phyloP scores from a whole-genome alignment of 768 basidiomycete genomes.

The Suillus spraguei region DNA sequence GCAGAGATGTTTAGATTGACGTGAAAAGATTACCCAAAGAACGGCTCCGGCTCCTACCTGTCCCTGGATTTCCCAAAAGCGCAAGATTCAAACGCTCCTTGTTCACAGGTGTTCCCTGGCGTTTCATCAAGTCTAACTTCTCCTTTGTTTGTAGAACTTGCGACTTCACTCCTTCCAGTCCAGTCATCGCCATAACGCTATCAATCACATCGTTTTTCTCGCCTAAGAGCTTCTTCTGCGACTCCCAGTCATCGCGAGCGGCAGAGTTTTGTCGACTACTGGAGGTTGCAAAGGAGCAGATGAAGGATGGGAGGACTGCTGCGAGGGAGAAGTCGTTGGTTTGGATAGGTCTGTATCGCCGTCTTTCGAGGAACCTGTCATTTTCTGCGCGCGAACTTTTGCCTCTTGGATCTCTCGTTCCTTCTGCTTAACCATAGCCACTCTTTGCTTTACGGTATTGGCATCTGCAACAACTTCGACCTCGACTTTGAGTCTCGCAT shows the following conservation, averaged over 20 bases:
- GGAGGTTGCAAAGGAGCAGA: neutral
- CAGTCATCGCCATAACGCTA: slow-evolving; percentile 60
- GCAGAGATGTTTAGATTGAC: neutral
- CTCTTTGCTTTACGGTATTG: slow-evolving; percentile 36
- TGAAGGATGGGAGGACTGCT: neutral
- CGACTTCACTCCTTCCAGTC: slow-evolving; percentile 58
- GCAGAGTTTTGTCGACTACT: neutral
- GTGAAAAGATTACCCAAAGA: neutral
- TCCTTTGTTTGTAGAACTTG: slow-evolving; percentile 53
- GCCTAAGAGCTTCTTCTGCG: slow-evolving; percentile 55
- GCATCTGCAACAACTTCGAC: slow-evolving; percentile 32
- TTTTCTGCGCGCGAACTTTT: slow-evolving; percentile 5
- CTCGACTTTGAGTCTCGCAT: slow-evolving; percentile 38
- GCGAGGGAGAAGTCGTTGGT: neutral
- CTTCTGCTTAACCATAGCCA: slow-evolving; percentile 40
- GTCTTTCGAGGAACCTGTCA: slow-evolving; percentile 3
- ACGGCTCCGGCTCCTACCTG: slow-evolving; percentile 49
- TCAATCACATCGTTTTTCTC: slow-evolving; percentile 51
- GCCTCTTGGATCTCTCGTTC: slow-evolving; percentile 41
- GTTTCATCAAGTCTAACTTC: slow-evolving; percentile 48
- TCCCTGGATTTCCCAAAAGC: slow-evolving; percentile 71
- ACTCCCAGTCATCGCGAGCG: slow-evolving; percentile 44
- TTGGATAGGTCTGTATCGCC: neutral
- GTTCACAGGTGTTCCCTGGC: slow-evolving; percentile 49
- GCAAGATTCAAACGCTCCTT: slow-evolving; percentile 57